phyloP scores from a whole-genome alignment of 176 grass and related monocot genomes.

The Raddia distichophylla region DNA sequence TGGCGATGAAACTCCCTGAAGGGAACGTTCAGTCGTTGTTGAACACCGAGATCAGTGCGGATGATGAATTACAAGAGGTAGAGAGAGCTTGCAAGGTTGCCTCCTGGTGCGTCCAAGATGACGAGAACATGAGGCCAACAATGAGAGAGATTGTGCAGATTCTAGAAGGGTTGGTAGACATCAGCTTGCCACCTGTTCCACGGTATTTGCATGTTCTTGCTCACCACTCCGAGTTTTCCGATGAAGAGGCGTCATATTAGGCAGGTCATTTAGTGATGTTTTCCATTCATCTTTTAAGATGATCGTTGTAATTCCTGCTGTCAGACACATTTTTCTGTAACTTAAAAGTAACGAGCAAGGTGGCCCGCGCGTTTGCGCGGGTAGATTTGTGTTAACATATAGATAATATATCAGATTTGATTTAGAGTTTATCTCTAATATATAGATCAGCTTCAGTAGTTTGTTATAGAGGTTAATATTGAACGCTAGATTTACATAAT shows the following conservation, averaged over 20 bases:
- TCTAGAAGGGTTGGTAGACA: too few relatives aligned
- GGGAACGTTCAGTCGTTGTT: constrained; percentile 8
- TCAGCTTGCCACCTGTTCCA: constrained; percentile 25
- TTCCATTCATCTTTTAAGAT: background rate
- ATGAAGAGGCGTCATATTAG: background rate
- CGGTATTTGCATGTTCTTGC: constrained; percentile 14
- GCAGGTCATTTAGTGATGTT: background rate
- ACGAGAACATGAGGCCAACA: too few relatives aligned
- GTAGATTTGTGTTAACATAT: too few relatives aligned
- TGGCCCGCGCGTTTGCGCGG: too few relatives aligned
- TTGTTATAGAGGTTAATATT: too few relatives aligned
- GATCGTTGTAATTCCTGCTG: too few relatives aligned
- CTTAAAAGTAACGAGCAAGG: background rate
- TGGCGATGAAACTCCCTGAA: constrained; percentile 13
- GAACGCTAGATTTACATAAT: too few relatives aligned
- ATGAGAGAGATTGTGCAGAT: too few relatives aligned
- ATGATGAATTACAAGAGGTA: constrained; percentile 1
- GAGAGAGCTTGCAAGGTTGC: background rate
- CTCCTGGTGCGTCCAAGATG: too few relatives aligned
- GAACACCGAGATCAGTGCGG: background rate
- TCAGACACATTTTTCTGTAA: background rate
- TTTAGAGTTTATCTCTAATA: too few relatives aligned
- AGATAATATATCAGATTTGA: background rate
- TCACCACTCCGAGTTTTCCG: background rate
- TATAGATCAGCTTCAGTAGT: too few relatives aligned